These are phyloP conservation scores for Hypsizygus ulmarius DNA, from an alignment of 1,284 basidiomycete species.

Conservation along the genomic window DNA sequence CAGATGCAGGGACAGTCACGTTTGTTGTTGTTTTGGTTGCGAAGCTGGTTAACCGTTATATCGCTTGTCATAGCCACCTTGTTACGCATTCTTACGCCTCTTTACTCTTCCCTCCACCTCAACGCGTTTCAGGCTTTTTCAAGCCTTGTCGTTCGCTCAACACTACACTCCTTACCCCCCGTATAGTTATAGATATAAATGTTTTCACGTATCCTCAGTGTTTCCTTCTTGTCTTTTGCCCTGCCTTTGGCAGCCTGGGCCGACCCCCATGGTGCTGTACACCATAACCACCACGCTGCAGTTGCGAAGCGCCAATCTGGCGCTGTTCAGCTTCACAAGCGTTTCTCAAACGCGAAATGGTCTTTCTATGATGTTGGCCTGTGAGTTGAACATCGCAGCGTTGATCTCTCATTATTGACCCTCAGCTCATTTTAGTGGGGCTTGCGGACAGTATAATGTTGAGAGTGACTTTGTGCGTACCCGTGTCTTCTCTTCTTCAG, in stretches of 20 bases:
- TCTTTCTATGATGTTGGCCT: constrained; percentile 58
- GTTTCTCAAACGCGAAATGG: constrained; percentile 36
- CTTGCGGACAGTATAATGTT: constrained; percentile 48
- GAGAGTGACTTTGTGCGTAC: constrained; percentile 50
- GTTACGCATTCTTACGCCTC: neutral
- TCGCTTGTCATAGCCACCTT: neutral
- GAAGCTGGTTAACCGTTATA: neutral
- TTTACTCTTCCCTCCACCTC: constrained; percentile 6
- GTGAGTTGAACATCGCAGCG: constrained; percentile 32
- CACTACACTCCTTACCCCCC: neutral
- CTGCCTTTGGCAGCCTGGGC: constrained; percentile 34
- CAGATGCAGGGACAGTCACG: constrained; percentile 1
- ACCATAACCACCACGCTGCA: constrained; percentile 38
- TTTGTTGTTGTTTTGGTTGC: constrained; percentile 16
- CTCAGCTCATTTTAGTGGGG: constrained; percentile 22
- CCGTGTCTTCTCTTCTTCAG: neutral
- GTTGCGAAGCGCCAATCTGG: constrained; percentile 41
- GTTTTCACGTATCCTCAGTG: constrained; percentile 14
- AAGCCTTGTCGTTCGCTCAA: constrained; percentile 12
- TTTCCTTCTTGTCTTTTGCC: constrained; percentile 26
- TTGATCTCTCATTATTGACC: neutral
- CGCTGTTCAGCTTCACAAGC: constrained; percentile 38
- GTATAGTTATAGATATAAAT: constrained; percentile 9
- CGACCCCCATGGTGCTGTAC: constrained; percentile 24
- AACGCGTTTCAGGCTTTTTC: constrained; percentile 1